These are phyloP conservation scores for Colletotrichum plurivorum DNA, from an alignment of 2,329 filamentous ascomycete genomes.

Conservation along the genomic window DNA sequence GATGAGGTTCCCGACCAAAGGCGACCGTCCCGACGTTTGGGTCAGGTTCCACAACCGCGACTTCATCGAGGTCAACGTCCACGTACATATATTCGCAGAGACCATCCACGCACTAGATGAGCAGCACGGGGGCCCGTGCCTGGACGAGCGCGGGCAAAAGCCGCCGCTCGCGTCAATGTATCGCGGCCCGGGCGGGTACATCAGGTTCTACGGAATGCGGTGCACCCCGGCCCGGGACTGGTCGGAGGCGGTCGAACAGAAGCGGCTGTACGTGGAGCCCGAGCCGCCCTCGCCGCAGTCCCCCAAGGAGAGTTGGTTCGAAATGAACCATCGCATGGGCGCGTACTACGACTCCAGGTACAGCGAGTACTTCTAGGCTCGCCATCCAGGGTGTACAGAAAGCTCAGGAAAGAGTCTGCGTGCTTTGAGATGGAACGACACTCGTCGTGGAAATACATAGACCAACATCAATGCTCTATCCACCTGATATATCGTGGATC, in stretches of 20 bases:
- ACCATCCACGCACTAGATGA: neutral
- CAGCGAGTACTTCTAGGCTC: neutral
- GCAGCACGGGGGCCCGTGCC: too few species aligned
- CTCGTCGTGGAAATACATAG: too few species aligned
- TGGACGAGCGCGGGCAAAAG: too few species aligned
- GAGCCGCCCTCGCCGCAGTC: neutral
- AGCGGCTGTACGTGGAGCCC: neutral
- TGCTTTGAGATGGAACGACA: too few species aligned
- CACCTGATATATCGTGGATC: too few species aligned
- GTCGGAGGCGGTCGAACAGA: neutral
- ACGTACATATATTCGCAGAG: too few species aligned
- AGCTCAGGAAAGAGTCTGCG: too few species aligned
- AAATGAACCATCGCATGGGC: neutral
- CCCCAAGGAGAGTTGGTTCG: constrained; percentile 3
- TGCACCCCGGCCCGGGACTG: neutral
- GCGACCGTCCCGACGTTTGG: neutral
- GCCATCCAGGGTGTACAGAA: too few species aligned
- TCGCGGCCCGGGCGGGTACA: too few species aligned
- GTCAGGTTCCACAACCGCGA: constrained; percentile 1
- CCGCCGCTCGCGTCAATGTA: too few species aligned
- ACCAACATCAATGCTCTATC: too few species aligned
- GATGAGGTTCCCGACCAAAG: neutral
- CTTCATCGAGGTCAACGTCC: neutral
- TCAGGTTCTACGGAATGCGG: neutral
- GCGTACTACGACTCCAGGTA: constrained; percentile 6